Evolutionary conservation across 306 rosid species (phyloP), one percentile per base, ranked within the genome.

Genomic region (Cucurbita ficifolia): DNA sequence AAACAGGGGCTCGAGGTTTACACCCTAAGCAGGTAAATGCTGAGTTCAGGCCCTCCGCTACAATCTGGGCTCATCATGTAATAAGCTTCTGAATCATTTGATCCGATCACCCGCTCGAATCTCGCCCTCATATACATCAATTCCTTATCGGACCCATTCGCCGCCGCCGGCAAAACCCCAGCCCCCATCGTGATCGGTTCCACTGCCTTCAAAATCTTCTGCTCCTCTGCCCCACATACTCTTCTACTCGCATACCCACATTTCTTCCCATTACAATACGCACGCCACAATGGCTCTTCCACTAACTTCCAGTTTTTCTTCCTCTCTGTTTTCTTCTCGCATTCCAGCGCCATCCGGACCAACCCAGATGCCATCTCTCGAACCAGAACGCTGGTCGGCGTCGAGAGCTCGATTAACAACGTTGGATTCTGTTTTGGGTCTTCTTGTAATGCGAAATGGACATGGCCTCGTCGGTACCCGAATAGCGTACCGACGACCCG

Each of bases 111-210:
- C 74, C 97, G 75, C 82, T 94, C 98, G 62, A 86, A 94, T 78
- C 77, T 85, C 0, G 96, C 96, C 75, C 98, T 87, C 98, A 94
- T 90, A 45, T 90, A 94, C 97, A 94, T 90, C 4, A 90, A 52
- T 64, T 94, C 98, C 7, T 94, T 96, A 1, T 86, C 90, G 40
- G 77, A 79, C 67, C 77, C 86, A 56, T 13, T 33, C 3, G 46
- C 51, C 78, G 1, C 18, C 78, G 1, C 18, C 13, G 96, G 98
- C 70, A 89, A 58, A 21, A 94, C 97, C 0, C 98, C 97, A 0
- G 96, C 98, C 0, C 97, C 98, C 97, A 90, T 90, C 16, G 97
- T 79, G 33, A 94, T 83, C 4, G 95, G 91, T 76, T 81, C 95
- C 77, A 94, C 86, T 0, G 98, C 95, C 72, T 84, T 86, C 81